Base-by-base conservation (phyloP, 768 basidiomycete genomes). In the Aureoboletus auriporus region DNA sequence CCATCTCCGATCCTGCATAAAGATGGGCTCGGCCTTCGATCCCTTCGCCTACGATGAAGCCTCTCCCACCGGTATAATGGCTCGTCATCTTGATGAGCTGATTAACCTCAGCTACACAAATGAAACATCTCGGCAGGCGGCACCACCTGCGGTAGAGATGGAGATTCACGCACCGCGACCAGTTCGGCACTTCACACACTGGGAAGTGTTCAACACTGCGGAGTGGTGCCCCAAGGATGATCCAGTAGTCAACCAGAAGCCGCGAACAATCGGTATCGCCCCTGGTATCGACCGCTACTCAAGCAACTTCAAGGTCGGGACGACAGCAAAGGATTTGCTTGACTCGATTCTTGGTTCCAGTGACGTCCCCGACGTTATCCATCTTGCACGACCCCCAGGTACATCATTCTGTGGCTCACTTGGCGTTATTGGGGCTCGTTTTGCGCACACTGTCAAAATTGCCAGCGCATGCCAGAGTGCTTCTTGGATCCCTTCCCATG, bases 181-280 rank as follows among this genome's bases (percentile, higher is more conserved):
- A 12, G 26, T 54, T n/a, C 51, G 42, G 23, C 42, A 42, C 39
- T 46, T 35, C 16, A 33, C 50, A 27, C 39, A 43, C 28, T 42
- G 49, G 48, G 45, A 48, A 23, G 31, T 61, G 9, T 50, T 60
- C 28, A 46, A 50, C 16, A 23, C 51, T 8, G 31, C 34, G 17
- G 59, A 60, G 47, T 67, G 66, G 67, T 66, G 59, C 38, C 67
- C 67, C 1, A 42, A 58, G 38, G 57, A 56, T 38, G 67, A 67
- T 37, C 67, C 67, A 13, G 51, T 67, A 14, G 39, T 67, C 37
- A 65, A 68, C 42, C 56, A 50, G 44, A 64, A 56, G 13, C 65
- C 54, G 3, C 56, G 59, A 20, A 53, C 44, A 30, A 49, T 62
- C 37, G 63, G 65, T 20, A 55, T 66, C 26, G 67, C 67, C 27